Conservation (phyloP, 805 yeast genomes). For the Kodamaea sagamina region DNA sequence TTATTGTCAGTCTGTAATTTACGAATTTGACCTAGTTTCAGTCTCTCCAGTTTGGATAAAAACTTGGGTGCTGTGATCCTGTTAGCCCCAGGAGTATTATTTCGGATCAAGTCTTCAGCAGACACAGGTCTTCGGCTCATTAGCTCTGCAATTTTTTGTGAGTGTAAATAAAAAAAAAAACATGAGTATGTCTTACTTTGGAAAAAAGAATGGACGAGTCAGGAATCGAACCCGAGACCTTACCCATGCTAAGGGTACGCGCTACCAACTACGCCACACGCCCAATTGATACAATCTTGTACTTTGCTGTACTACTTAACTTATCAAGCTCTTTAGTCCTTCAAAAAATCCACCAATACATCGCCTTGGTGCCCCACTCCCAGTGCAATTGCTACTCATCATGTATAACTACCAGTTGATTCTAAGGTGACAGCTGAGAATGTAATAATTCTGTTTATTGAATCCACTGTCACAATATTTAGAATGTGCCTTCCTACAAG, state of each 20-base stretch:
- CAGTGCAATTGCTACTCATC: too few relatives aligned
- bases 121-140: conserved; percentile 25
- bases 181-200: too few relatives aligned
- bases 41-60: conserved; percentile 23
- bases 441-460: too few relatives aligned
- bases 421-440: too few relatives aligned
- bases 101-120: conserved; percentile 24
- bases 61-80: conserved; percentile 22
- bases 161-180: neutral
- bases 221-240: conserved; percentile 80
- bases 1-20: neutral
- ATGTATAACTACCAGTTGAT: too few relatives aligned
- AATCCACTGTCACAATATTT: too few relatives aligned
- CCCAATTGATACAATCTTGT: conserved; percentile 48
- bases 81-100: conserved; percentile 10
- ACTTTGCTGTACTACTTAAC: too few relatives aligned
- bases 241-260: conserved; percentile 80
- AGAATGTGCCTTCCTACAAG: too few relatives aligned
- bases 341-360: too few relatives aligned
- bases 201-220: conserved; percentile 67
- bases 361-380: too few relatives aligned
- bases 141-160: neutral
- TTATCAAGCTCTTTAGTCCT: too few relatives aligned
- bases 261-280: conserved; percentile 85
- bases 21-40: conserved; percentile 11